Conservation (phyloP, 2,329 filamentous ascomycete genomes). For the Claviceps capensis region DNA sequence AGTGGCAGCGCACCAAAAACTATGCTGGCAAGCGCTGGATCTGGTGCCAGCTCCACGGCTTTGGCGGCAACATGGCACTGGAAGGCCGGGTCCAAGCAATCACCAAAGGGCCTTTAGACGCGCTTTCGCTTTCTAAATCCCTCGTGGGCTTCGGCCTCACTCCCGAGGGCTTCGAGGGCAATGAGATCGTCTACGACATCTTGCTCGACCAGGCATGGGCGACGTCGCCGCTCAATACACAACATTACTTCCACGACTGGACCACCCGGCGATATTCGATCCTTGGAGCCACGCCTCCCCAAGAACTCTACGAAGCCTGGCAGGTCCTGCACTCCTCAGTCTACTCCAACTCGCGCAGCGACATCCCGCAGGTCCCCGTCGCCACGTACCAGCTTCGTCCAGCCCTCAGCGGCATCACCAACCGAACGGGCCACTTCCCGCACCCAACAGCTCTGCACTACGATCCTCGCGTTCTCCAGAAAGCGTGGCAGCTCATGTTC, state of each 20-base stretch:
- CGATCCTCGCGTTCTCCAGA: slow-evolving; percentile 21
- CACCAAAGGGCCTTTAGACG: slow-evolving; percentile 31
- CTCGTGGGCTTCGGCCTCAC: slow-evolving; percentile 34
- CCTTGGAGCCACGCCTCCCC: background rate
- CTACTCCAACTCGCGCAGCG: slow-evolving; percentile 35
- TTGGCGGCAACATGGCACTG: slow-evolving; percentile 33
- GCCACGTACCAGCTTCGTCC: slow-evolving; percentile 32
- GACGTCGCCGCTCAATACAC: slow-evolving; percentile 25
- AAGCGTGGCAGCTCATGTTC: slow-evolving; percentile 26
- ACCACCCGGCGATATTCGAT: slow-evolving; percentile 26
- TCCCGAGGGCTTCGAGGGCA: slow-evolving; percentile 37
- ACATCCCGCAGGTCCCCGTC: slow-evolving; percentile 26
- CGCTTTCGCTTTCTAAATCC: slow-evolving; percentile 24
- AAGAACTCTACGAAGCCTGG: slow-evolving; percentile 28
- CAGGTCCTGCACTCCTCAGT: slow-evolving; percentile 28
- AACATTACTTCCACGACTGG: slow-evolving; percentile 32
- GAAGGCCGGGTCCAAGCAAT: slow-evolving; percentile 37
- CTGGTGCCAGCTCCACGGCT: slow-evolving; percentile 38
- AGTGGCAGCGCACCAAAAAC: slow-evolving; percentile 35
- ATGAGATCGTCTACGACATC: slow-evolving; percentile 37
- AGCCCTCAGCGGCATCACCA: slow-evolving; percentile 24
- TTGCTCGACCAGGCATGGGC: slow-evolving; percentile 38
- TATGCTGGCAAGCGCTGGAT: slow-evolving; percentile 40
- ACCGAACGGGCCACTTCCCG: slow-evolving; percentile 21
- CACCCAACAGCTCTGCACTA: slow-evolving; percentile 29